A percentile compares a stretch with the other conserved stretches of the same genome.
Evolutionary conservation across 2,329 filamentous ascomycete genomes (phyloP).

Genomic region (Xylaria sp.): DNA sequence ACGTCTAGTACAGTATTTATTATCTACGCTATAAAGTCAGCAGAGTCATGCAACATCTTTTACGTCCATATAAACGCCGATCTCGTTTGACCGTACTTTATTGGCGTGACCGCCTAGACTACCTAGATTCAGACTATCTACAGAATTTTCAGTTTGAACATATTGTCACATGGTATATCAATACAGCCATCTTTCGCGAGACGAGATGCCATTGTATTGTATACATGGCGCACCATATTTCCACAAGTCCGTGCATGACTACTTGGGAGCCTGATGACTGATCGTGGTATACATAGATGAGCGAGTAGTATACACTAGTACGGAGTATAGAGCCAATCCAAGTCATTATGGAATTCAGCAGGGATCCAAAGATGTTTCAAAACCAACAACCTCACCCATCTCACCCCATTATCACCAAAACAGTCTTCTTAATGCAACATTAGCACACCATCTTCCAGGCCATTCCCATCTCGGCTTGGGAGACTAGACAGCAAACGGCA

Average conservation of each 20-base stretch:
- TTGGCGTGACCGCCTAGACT: neutral
- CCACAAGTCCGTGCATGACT: neutral
- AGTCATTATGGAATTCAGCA: conserved; percentile 3
- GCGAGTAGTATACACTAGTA: too few relatives aligned
- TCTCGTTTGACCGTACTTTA: conserved; percentile 8
- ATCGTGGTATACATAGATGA: conserved; percentile 6
- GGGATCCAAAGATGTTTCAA: conserved; percentile 31
- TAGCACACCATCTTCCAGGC: conserved; percentile 28
- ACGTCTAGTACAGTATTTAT: neutral
- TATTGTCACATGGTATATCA: neutral
- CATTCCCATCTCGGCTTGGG: conserved; percentile 23
- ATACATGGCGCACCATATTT: neutral
- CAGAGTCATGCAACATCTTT: conserved; percentile 37
- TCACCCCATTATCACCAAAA: conserved; percentile 11
- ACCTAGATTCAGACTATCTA: neutral
- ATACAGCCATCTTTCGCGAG: neutral
- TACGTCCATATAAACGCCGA: conserved; percentile 26
- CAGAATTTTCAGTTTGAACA: neutral
- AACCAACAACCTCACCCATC: conserved; percentile 19
- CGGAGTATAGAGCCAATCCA: conserved; percentile 20
- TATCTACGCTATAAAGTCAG: conserved; percentile 20
- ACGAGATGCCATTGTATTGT: neutral
- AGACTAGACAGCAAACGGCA: conserved; percentile 29
- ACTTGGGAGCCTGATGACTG: conserved; percentile 23
- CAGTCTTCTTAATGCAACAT: conserved; percentile 21